Evolutionary conservation across 1,284 basidiomycete species (phyloP).

Genomic region (Mycena sp.): DNA sequence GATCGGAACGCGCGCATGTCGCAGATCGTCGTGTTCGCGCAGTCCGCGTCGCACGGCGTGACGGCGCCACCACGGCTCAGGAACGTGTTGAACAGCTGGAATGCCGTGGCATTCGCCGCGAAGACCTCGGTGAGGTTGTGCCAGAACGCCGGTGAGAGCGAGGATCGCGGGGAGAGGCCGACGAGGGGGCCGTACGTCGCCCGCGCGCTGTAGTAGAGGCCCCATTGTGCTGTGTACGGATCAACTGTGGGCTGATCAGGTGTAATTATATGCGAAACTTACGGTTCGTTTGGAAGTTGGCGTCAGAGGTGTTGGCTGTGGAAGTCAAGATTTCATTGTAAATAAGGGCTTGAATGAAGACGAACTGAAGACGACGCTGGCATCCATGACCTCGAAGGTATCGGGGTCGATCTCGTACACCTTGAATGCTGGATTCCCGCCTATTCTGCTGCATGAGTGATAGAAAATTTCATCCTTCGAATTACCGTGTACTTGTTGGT

Average conservation of each 20-base stretch:
- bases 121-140: slow-evolving; percentile 55
- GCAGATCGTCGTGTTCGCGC: slow-evolving; percentile 46
- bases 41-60: slow-evolving; percentile 35
- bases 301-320: slow-evolving; percentile 45
- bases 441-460: slow-evolving; percentile 14
- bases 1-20: slow-evolving; percentile 46
- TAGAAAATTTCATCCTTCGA: not conserved
- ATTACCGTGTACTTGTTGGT: slow-evolving; percentile 12
- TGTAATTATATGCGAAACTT: too few relatives aligned
- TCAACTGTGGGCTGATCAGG: too few relatives aligned
- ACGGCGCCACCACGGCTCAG: slow-evolving; percentile 41
- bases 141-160: slow-evolving; percentile 51
- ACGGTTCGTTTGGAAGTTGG: slow-evolving; percentile 44
- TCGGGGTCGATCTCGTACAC: slow-evolving; percentile 48
- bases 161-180: not conserved
- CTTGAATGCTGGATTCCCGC: slow-evolving; percentile 45
- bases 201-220: slow-evolving; percentile 53
- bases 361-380: slow-evolving; percentile 43
- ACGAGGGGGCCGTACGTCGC: slow-evolving; percentile 45
- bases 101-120: slow-evolving; percentile 46
- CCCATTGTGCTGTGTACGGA: slow-evolving; percentile 53
- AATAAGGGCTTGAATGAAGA: not conserved
- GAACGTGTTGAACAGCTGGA: slow-evolving; percentile 44
- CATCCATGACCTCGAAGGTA: slow-evolving; percentile 47
- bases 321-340: not conserved